A percentile compares a stretch with the other conserved stretches of the same genome.
Conservation (phyloP, 1,139 yeast genomes). For the Saccharomyces hybrid region DNA sequence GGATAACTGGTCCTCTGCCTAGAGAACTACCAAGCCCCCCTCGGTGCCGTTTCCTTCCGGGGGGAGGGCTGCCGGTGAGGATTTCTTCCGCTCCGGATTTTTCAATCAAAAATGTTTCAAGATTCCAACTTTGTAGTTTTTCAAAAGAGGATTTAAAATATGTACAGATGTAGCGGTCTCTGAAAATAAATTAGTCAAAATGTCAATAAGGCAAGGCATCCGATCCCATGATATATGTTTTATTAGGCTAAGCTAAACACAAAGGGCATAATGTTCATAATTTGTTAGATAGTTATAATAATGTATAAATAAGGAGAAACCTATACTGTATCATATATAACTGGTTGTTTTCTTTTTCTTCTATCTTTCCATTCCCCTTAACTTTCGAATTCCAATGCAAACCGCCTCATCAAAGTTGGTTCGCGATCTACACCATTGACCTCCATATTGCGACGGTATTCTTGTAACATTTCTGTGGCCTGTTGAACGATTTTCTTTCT, state of each 20-base stretch:
- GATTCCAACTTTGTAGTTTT: neutral
- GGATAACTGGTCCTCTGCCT: neutral
- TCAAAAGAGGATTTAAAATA: neutral
- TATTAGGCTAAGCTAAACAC: neutral
- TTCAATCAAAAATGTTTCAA: neutral
- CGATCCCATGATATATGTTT: neutral
- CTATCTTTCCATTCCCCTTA: neutral
- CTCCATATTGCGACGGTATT: neutral
- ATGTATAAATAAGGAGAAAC: neutral
- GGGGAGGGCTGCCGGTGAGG: neutral
- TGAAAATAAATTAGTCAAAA: neutral
- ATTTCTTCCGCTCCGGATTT: neutral
- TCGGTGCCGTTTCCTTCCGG: neutral
- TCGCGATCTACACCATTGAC: neutral
- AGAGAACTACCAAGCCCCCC: neutral
- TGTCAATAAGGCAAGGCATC: too few relatives aligned
- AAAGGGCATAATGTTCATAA: neutral
- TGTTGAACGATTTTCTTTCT: slow-evolving; percentile 21
- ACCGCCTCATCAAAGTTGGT: neutral
- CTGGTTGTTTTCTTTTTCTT: neutral
- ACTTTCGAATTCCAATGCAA: neutral
- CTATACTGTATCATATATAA: neutral
- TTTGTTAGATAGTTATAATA: neutral
- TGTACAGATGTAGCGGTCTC: neutral
- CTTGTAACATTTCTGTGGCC: slow-evolving; percentile 12